A percentile compares a stretch with the other conserved stretches of the same genome.
These are phyloP conservation scores for Tripterygium wilfordii DNA, from an alignment of 177 flowering plant genomes.

Conservation along the genomic window DNA sequence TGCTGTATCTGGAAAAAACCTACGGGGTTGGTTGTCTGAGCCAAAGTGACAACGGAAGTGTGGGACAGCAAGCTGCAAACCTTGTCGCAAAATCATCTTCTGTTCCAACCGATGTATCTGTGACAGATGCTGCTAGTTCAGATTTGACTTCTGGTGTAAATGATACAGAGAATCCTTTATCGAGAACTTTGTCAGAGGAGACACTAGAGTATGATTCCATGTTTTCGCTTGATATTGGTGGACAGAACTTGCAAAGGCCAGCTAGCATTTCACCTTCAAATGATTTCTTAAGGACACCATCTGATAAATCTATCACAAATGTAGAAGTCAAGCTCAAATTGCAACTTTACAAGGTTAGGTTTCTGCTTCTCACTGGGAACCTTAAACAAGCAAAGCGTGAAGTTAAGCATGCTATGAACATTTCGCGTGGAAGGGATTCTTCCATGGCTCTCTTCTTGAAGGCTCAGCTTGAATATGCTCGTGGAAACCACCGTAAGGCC, in stretches of 20 bases:
- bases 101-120: slow-evolving; percentile 33
- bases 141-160: slow-evolving; percentile 38
- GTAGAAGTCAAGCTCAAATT: slow-evolving; percentile 69
- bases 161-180: slow-evolving; percentile 49
- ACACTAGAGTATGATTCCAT: slow-evolving; percentile 63
- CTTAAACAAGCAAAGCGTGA: slow-evolving; percentile 84
- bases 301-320: slow-evolving; percentile 44
- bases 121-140: slow-evolving; percentile 36
- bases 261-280: slow-evolving; percentile 38
- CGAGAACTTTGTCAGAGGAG: slow-evolving; percentile 85
- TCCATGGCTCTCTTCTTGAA: slow-evolving; percentile 76
- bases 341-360: slow-evolving; percentile 79
- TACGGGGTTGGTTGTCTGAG: slow-evolving; percentile 41
- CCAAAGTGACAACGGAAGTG: slow-evolving; percentile 61
- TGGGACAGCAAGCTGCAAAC: slow-evolving; percentile 35
- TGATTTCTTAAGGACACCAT: slow-evolving; percentile 36
- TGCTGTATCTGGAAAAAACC: slow-evolving; percentile 67
- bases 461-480: slow-evolving; percentile 91
- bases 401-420: slow-evolving; percentile 82
- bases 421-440: slow-evolving; percentile 78
- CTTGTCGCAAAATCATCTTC: slow-evolving; percentile 42
- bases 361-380: slow-evolving; percentile 76
- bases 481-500: slow-evolving; percentile 84
- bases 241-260: slow-evolving; percentile 43
- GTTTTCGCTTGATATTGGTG: slow-evolving; percentile 55